Evolutionary conservation across 192 early-diverging fungal species (phyloP).

Genomic region (Coemansia sp.): DNA sequence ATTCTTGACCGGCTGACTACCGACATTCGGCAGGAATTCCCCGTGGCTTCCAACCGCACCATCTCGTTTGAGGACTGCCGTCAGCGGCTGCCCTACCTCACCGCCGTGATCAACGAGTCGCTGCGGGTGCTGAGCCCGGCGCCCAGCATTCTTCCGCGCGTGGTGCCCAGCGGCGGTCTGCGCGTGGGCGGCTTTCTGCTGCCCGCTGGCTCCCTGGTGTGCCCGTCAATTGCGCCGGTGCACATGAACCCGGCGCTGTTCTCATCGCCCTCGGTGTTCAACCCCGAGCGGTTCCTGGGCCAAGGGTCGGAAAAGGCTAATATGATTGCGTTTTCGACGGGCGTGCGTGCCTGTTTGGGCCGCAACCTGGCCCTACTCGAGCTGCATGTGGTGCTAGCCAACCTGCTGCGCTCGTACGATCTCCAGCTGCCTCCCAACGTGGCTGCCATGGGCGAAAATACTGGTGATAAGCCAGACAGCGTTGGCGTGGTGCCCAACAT

Average conservation of each 20-base stretch:
- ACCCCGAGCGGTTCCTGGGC: constrained; percentile 47
- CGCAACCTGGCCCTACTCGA: constrained; percentile 51
- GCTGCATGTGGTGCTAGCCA: constrained; percentile 46
- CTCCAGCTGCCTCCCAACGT: constrained; percentile 3
- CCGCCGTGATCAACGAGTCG: constrained; percentile 46
- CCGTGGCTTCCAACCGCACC: not conserved
- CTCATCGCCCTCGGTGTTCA: constrained; percentile 9
- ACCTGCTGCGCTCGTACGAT: constrained; percentile 37
- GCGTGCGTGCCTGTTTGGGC: constrained; percentile 53
- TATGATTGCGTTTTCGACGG: constrained; percentile 49
- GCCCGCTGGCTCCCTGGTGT: constrained; percentile 46
- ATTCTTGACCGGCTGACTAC: constrained; percentile 9
- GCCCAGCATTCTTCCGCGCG: constrained; percentile 32
- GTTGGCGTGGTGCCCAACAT: constrained; percentile 13
- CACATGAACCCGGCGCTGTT: constrained; percentile 36
- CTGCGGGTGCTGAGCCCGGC: constrained; percentile 40
- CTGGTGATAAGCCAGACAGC: not conserved
- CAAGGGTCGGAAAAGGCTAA: constrained; percentile 1
- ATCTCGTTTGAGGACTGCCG: constrained; percentile 22
- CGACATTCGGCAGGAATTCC: constrained; percentile 35
- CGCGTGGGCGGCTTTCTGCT: constrained; percentile 33
- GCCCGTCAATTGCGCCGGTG: constrained; percentile 21
- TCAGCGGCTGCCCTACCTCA: constrained; percentile 34
- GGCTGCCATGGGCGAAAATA: not conserved
- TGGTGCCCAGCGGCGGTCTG: constrained; percentile 29